These are phyloP conservation scores for Apiospora sp. DNA, from an alignment of 2,329 filamentous ascomycete species.

Conservation along the genomic window DNA sequence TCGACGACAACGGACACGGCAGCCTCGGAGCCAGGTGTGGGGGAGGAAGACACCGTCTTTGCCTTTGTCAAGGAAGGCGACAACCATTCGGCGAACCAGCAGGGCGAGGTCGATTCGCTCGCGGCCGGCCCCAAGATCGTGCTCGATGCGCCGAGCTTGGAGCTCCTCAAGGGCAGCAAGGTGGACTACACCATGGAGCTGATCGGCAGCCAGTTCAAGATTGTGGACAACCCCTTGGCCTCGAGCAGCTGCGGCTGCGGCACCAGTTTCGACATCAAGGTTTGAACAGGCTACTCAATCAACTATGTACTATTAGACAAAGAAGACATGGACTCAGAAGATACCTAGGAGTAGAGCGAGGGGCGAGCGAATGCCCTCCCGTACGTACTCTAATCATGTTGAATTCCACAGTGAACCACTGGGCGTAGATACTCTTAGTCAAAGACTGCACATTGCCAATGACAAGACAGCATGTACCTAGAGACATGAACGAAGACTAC, in stretches of 20 bases:
- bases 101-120: constrained; percentile 25
- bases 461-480: not conserved
- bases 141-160: constrained; percentile 86
- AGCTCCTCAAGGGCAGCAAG: constrained; percentile 90
- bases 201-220: constrained; percentile 87
- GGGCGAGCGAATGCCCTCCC: not conserved
- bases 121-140: constrained; percentile 75
- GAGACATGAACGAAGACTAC: not conserved
- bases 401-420: no score
- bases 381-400: not conserved
- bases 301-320: not conserved
- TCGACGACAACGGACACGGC: constrained; percentile 40
- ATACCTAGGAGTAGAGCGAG: not conserved
- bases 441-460: not conserved
- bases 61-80: constrained; percentile 63
- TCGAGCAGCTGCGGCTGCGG: constrained; percentile 97
- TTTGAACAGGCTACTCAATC: constrained; percentile 46
- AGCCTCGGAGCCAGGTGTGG: constrained; percentile 32
- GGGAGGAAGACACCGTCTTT: constrained; percentile 89
- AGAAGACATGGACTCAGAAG: not conserved
- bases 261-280: constrained; percentile 94
- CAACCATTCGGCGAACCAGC: constrained; percentile 41
- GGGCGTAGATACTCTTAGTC: not conserved
- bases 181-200: constrained; percentile 97
- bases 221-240: constrained; percentile 90